A percentile compares a stretch with the other conserved stretches of the same genome.
Evolutionary conservation across 192 early-diverging fungal genomes (phyloP).

Genomic region (Linnemannia exigua): DNA sequence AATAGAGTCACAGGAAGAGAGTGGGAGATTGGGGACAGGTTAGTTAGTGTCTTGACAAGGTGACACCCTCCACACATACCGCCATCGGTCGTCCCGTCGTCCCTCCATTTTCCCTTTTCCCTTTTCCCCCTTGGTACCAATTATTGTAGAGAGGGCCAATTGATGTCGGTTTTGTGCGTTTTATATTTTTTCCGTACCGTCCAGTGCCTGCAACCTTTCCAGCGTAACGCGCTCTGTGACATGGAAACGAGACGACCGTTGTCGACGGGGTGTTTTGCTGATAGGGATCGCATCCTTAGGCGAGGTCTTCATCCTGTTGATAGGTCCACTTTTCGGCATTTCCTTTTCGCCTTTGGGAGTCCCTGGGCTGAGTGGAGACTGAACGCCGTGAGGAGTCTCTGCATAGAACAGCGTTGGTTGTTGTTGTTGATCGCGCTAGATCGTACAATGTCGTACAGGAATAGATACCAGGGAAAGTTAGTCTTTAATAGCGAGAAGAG

Average conservation of each 20-base stretch:
- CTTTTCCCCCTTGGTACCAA: background rate
- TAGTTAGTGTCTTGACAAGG: background rate
- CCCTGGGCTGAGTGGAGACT: conserved; percentile 10
- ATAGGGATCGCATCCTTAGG: conserved; percentile 78
- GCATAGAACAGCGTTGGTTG: background rate
- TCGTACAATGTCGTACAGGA: background rate
- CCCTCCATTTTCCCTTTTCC: background rate
- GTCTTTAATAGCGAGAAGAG: background rate
- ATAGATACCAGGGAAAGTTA: background rate
- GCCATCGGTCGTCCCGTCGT: background rate
- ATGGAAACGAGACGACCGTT: conserved; percentile 89
- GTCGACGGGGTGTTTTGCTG: conserved; percentile 82
- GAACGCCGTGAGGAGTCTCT: background rate
- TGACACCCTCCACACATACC: background rate
- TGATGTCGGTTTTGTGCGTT: background rate
- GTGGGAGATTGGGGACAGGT: background rate
- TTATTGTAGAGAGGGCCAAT: background rate
- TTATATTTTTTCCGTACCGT: conserved; percentile 63
- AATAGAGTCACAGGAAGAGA: background rate
- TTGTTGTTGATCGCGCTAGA: background rate
- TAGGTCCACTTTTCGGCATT: conserved; percentile 51
- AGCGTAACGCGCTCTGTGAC: conserved; percentile 83
- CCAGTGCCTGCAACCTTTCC: conserved; percentile 78
- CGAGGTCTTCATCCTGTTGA: conserved; percentile 59
- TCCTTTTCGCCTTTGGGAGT: conserved; percentile 42